Percentiles rank a stretch among this genome's conserved stretches.
Conservation (phyloP, 306 rosid species). For the Dicorynia guianensis region DNA sequence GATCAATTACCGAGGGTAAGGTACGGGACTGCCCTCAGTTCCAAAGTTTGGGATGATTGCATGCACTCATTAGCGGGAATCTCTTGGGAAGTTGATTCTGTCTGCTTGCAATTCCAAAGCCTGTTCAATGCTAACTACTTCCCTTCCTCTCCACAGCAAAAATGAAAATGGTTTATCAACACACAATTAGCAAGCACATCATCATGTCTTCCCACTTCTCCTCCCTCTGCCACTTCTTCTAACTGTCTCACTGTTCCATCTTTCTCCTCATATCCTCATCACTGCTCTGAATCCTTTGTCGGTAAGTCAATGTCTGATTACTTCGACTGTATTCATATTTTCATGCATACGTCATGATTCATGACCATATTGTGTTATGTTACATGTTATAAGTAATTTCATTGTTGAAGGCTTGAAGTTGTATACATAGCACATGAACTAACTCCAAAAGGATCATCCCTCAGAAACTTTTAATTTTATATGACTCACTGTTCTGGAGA, state of each 20-base stretch:
- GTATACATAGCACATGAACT: no score
- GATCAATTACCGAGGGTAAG: no score
- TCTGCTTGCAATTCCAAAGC: constrained; percentile 56
- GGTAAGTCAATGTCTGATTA: constrained; percentile 30
- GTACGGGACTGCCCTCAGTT: constrained; percentile 56
- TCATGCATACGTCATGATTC: background rate
- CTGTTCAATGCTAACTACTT: constrained; percentile 30
- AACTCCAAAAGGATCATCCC: no score
- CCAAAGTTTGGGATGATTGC: constrained; percentile 58
- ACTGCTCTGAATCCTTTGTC: constrained; percentile 25
- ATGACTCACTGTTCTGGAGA: no score
- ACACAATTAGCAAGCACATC: background rate
- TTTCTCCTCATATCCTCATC: constrained; percentile 19
- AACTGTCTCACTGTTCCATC: background rate
- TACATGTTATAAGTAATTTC: no score
- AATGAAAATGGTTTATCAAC: constrained; percentile 7
- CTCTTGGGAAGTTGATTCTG: constrained; percentile 75
- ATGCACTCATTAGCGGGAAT: constrained; percentile 73
- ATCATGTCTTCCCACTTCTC: constrained; percentile 50
- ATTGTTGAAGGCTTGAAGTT: no score
- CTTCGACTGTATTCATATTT: background rate
- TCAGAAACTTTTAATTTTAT: no score
- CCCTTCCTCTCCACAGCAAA: constrained; percentile 1
- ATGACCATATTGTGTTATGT: background rate
- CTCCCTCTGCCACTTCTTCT: constrained; percentile 40